Percentiles rank a stretch among this genome's conserved stretches.
Conservation (phyloP, 768 basidiomycete species). For the Mycena rebaudengoi region DNA sequence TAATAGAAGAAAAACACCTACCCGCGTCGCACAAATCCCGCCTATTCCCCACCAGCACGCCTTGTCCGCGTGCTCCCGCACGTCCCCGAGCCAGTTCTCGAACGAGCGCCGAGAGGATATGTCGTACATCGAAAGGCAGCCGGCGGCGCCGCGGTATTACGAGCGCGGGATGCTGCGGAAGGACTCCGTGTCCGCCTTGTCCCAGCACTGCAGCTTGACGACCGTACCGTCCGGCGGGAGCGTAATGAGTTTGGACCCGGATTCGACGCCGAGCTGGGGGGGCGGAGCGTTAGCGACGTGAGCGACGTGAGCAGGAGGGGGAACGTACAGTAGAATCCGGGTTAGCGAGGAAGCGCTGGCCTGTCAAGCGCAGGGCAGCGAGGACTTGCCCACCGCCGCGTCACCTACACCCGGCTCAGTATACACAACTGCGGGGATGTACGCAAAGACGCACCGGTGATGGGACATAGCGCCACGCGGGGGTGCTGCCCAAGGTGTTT, state of each 20-base stretch:
- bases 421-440: not conserved
- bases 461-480: too few relatives aligned
- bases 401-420: constrained; percentile 14
- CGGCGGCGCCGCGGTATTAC: constrained; percentile 90
- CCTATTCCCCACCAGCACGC: constrained; percentile 93
- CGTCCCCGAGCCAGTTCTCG: constrained; percentile 85
- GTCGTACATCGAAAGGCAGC: constrained; percentile 90
- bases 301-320: not conserved
- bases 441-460: constrained; percentile 48
- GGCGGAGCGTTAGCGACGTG: not conserved
- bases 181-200: constrained; percentile 91
- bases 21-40: constrained; percentile 72
- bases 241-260: constrained; percentile 87
- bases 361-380: constrained; percentile 86
- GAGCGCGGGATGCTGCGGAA: constrained; percentile 88
- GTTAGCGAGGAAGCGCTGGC: constrained; percentile 85
- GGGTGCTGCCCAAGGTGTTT: too few relatives aligned
- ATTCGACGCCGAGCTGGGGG: constrained; percentile 86
- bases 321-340: constrained; percentile 85
- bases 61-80: constrained; percentile 90
- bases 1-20: not conserved
- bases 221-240: constrained; percentile 80
- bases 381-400: constrained; percentile 79
- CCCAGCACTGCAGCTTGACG: constrained; percentile 88
- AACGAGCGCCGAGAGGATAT: constrained; percentile 81